Evolutionary conservation across 345 rosid genomes (phyloP), one percentile per base, ranked within the genome.

Genomic region (Rhizophora mangle): DNA sequence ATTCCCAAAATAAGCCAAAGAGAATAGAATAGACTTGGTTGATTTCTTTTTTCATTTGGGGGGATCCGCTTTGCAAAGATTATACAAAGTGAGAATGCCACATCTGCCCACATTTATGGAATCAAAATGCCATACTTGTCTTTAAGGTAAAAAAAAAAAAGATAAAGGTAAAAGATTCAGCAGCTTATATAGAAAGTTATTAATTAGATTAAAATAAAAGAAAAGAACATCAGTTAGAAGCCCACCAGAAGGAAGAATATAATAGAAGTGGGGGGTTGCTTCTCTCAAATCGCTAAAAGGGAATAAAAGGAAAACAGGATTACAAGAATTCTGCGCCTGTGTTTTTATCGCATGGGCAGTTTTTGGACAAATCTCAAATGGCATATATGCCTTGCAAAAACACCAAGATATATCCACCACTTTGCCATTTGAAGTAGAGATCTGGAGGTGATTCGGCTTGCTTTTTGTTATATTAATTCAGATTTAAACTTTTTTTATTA

Each of bases 271-370:
- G 65, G 65, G 20, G 36, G 13, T 13, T 0, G 16, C 18, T 13
- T 43, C 18, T 39, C 63, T 55, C 22, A 34, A 52, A 68, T 69
- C 16, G 18, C 37, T 34, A 51, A 49, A 75, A 58, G 6, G 5
- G 49, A 74, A 53, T 54, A 16, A 39, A 37, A 34, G 18, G 5
- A 30, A 36, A 24, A 56, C 67, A 72, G 29, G 76, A 77, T 74
- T 61, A 68, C 64, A 62, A 77, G 11, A 37, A 31, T 31, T 31
- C 32, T 71, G 27, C 21, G 47, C 30, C 30, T 64, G 61, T 70
- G 71, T 64, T 61, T 69, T 65, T 24, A 37, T 37, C 11, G 9
- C 15, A 51, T 74, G 65, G 37, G 52, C 36, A 31, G 24, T 24
- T 24, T 24, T 24, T 24, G 24, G 24, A 31, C 6, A 31, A 31